Base-by-base conservation (phyloP, 179 eudicot genomes). In the Nepenthes alata region DNA sequence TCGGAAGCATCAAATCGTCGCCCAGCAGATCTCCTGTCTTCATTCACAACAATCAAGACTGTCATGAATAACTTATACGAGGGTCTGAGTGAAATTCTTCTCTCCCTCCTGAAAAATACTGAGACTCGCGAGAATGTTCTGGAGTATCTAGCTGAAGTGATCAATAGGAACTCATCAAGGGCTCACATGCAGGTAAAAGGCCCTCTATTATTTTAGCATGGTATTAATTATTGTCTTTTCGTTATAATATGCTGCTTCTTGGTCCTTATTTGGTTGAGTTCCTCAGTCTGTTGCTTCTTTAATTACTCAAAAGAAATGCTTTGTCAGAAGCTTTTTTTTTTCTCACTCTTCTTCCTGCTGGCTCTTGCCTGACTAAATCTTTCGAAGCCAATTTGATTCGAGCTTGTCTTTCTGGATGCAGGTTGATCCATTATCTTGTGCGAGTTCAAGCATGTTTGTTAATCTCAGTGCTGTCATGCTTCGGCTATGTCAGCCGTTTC, bases 401-500 rank as follows among this genome's bases (percentile, higher is more conserved):
- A 5, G 47, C 13, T 5, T 58, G 14, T 36, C 9, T 11, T 37
- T 44, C 39, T 37, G 35, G 48, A n/a, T 70, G 35, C 84, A 93
- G 98, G 95, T 89, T 78, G 98, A 93, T 80, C 93, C 86, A 48
- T 58, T 89, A 72, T 77, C 93, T 12, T 84, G 93, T 80, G 98
- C 98, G 52, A 93, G 96, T 83, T 85, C 98, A 25, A 96, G 98
- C 68, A 93, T 85, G 91, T 93, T 93, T 83, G 91, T 93, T 48
- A 93, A 85, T 71, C 90, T 93, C 59, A 93, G 98, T 74, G 91
- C 88, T 57, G 93, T 89, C 47, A 86, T 93, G 95, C 93, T 93
- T 50, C 85, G 81, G 71, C 85, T 93, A 8, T 86, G 95, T 72
- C 95, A 93, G 72, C 98, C 98, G 55, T 93, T 93, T 65, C 70